phyloP scores from a whole-genome alignment of 805 yeast species.

The Suhomyces emberorum region DNA sequence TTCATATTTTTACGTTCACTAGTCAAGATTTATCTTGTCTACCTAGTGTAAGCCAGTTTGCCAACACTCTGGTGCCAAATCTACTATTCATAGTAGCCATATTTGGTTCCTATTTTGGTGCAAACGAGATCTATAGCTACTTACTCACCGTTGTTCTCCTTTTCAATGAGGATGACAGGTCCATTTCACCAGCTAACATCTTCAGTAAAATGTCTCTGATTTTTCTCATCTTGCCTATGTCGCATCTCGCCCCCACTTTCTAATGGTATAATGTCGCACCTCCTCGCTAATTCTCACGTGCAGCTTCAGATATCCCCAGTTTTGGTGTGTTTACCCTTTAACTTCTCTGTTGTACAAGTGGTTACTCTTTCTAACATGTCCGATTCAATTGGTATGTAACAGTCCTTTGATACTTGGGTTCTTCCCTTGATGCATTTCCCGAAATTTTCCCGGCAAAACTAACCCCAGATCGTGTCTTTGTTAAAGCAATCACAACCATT shows the following conservation, averaged over 20 bases:
- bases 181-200: slow-evolving; percentile 12
- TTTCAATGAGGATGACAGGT: slow-evolving; percentile 8
- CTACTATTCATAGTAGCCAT: slow-evolving; percentile 7
- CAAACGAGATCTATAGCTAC: slow-evolving; percentile 15
- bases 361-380: slow-evolving; percentile 33
- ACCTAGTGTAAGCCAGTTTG: slow-evolving; percentile 8
- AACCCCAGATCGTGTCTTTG: slow-evolving; percentile 67
- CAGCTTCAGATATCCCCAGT: background rate
- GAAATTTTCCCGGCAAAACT: slow-evolving; percentile 12
- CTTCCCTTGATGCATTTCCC: background rate
- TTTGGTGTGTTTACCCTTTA: no score
- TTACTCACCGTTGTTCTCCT: slow-evolving; percentile 14
- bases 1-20: slow-evolving; percentile 8
- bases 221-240: background rate
- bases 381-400: slow-evolving; percentile 45
- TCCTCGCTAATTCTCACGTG: background rate
- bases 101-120: slow-evolving; percentile 19
- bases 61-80: slow-evolving; percentile 20
- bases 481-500: slow-evolving; percentile 77
- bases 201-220: background rate
- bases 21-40: slow-evolving; percentile 1
- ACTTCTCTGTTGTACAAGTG: no score
- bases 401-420: background rate
- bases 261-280: no score
- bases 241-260: no score